phyloP scores from a whole-genome alignment of 2,329 filamentous ascomycete genomes.

The Aspergillus felis region DNA sequence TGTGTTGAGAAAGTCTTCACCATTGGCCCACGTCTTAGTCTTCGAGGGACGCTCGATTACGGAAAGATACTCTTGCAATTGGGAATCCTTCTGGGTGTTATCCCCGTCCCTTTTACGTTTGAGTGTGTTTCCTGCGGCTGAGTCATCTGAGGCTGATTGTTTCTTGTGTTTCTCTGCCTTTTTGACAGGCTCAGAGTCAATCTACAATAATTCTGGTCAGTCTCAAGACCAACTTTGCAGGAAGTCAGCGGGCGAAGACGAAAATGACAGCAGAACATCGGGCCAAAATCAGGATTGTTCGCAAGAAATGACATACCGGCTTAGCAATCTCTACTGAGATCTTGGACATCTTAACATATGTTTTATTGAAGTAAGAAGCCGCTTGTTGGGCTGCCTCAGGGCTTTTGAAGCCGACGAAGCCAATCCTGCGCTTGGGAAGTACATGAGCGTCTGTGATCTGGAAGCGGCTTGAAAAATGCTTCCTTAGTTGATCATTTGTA shows the following conservation, averaged over 20 bases:
- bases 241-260: constrained; percentile 32
- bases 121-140: constrained; percentile 25
- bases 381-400: constrained; percentile 75
- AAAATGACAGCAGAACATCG: constrained; percentile 12
- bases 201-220: constrained; percentile 39
- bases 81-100: constrained; percentile 67
- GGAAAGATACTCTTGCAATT: constrained; percentile 79
- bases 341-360: constrained; percentile 94
- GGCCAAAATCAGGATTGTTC: constrained; percentile 10
- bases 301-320: constrained; percentile 55
- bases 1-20: constrained; percentile 38
- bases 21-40: constrained; percentile 60
- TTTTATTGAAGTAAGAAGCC: constrained; percentile 91
- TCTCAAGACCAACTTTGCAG: constrained; percentile 37
- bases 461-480: constrained; percentile 76
- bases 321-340: constrained; percentile 84
- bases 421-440: constrained; percentile 83
- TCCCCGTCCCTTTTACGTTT: constrained; percentile 44
- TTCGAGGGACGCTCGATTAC: constrained; percentile 71
- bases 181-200: constrained; percentile 33
- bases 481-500: constrained; percentile 77
- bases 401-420: constrained; percentile 90
- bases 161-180: constrained; percentile 22
- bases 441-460: constrained; percentile 89
- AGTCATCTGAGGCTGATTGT: constrained; percentile 16